These are phyloP conservation scores for Cladosporium oxysporum DNA, from an alignment of 2,329 filamentous ascomycete species.

Conservation along the genomic window DNA sequence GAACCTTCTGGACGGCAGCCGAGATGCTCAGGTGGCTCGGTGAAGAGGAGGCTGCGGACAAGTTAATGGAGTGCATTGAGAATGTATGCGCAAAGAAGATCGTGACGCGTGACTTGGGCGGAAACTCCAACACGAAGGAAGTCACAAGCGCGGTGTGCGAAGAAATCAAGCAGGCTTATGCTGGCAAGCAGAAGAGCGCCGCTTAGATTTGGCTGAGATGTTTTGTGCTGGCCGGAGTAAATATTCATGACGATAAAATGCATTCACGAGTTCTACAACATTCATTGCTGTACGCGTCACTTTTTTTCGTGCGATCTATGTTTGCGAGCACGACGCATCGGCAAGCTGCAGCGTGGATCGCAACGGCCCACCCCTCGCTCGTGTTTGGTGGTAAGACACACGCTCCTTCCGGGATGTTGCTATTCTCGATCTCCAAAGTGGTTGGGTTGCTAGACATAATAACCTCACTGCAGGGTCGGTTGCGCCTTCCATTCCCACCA, in stretches of 20 bases:
- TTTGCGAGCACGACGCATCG: background rate
- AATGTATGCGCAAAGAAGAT: slow-evolving; percentile 54
- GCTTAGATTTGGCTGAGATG: background rate
- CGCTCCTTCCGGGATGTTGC: background rate
- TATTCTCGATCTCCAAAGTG: background rate
- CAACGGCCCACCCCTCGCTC: background rate
- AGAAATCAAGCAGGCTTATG: slow-evolving; percentile 34
- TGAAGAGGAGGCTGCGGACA: slow-evolving; percentile 52
- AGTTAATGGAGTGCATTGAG: slow-evolving; percentile 56
- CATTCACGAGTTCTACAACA: background rate
- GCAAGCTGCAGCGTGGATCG: background rate
- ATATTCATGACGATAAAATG: background rate
- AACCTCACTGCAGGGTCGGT: background rate
- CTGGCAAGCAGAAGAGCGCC: slow-evolving; percentile 4
- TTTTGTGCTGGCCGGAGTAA: background rate
- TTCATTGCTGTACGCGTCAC: background rate
- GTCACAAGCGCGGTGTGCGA: slow-evolving; percentile 47
- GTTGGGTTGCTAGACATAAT: background rate
- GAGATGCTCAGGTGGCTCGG: slow-evolving; percentile 63
- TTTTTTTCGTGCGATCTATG: background rate
- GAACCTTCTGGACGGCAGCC: slow-evolving; percentile 60
- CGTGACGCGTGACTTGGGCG: slow-evolving; percentile 58
- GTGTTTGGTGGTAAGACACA: slow-evolving; percentile 3
- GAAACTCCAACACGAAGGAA: slow-evolving; percentile 44
- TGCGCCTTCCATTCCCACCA: background rate